Evolutionary conservation across 208 protist genomes (phyloP).

Genomic region (Endotrypanum monterogeii): DNA sequence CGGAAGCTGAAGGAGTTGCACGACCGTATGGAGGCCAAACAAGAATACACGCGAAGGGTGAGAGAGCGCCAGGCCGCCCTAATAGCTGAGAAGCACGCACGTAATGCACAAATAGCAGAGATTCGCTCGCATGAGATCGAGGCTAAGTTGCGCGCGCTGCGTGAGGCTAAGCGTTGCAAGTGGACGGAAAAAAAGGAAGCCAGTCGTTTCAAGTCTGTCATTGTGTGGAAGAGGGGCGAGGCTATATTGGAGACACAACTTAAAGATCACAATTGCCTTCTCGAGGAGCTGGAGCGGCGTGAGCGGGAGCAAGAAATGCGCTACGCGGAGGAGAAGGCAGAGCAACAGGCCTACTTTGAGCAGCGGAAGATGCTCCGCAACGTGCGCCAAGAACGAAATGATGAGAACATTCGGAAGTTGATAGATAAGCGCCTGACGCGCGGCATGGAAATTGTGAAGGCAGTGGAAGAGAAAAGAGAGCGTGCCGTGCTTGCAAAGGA

Average conservation of each 20-base stretch:
- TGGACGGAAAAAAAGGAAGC: constrained; percentile 40
- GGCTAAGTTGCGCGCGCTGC: constrained; percentile 41
- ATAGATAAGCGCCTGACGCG: constrained; percentile 59
- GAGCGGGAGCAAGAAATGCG: constrained; percentile 53
- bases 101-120: constrained; percentile 34
- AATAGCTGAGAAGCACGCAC: constrained; percentile 33
- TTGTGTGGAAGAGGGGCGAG: constrained; percentile 48
- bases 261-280: constrained; percentile 50
- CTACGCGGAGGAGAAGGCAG: constrained; percentile 56
- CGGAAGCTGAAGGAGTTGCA: constrained; percentile 50
- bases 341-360: constrained; percentile 49
- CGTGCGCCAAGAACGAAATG: constrained; percentile 44
- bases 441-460: constrained; percentile 59
- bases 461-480: constrained; percentile 52
- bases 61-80: constrained; percentile 31
- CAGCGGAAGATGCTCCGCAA: constrained; percentile 36
- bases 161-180: constrained; percentile 42
- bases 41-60: constrained; percentile 44
- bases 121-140: constrained; percentile 47
- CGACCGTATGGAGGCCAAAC: constrained; percentile 34
- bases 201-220: constrained; percentile 41
- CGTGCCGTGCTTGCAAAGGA: constrained; percentile 43
- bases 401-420: constrained; percentile 41
- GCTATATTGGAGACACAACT: constrained; percentile 39
- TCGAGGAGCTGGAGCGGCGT: constrained; percentile 57